Conservation (phyloP, 129 eudicot species). For the Helianthus annuus region HanXRQr2.0-SUNRISE NC_035445.2:100659305-100659804, state of each 20-base stretch:
- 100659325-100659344: slow-evolving; percentile 53
- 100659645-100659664: neutral
- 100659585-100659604: neutral
- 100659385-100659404: slow-evolving; percentile 34
- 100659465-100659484: slow-evolving; percentile 47
- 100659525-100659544: slow-evolving; percentile 37
- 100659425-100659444: slow-evolving; percentile 17
- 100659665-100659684: neutral
- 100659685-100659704: neutral
- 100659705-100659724: neutral
- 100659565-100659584: slow-evolving; percentile 16
- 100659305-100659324: slow-evolving; percentile 40
- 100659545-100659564: slow-evolving; percentile 15
- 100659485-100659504: slow-evolving; percentile 54
- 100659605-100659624: neutral
- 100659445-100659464: slow-evolving; percentile 34
- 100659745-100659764: no score
- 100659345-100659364: slow-evolving; percentile 33
- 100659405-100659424: slow-evolving; percentile 31
- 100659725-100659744: no score
- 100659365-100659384: slow-evolving; percentile 42
- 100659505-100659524: slow-evolving; percentile 44
- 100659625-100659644: neutral
- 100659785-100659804: no score
- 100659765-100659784: neutral